Percentiles rank a stretch among this genome's conserved stretches.
These are phyloP conservation scores for Beta corolliflora DNA, from an alignment of 179 eudicot species.

Conservation along the genomic window DNA sequence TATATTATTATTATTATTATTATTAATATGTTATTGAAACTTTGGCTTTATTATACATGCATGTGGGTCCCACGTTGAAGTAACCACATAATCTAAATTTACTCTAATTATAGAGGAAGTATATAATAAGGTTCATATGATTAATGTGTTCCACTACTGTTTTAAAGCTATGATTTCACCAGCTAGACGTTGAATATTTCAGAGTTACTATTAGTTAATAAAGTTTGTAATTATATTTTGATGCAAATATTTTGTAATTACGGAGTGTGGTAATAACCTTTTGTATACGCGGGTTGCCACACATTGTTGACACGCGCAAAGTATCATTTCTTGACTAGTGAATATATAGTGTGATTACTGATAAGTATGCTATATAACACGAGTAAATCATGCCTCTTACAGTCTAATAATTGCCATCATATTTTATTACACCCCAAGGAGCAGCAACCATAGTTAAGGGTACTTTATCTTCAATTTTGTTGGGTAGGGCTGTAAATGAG, in stretches of 20 bases:
- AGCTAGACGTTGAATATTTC: slow-evolving; percentile 21
- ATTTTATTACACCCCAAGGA: background rate
- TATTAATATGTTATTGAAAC: background rate
- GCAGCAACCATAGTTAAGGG: too few relatives aligned
- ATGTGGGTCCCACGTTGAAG: slow-evolving; percentile 10
- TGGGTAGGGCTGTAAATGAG: too few relatives aligned
- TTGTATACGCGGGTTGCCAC: background rate
- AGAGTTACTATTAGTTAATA: background rate
- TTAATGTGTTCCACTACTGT: slow-evolving; percentile 26
- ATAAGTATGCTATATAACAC: background rate
- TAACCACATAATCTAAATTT: background rate
- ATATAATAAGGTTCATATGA: slow-evolving; percentile 28
- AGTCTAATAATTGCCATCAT: background rate
- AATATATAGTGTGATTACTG: background rate
- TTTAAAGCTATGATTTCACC: background rate
- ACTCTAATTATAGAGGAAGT: background rate
- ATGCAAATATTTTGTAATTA: background rate
- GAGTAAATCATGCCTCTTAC: background rate
- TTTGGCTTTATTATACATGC: background rate
- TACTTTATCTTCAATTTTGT: too few relatives aligned
- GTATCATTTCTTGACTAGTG: too few relatives aligned
- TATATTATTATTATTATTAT: background rate
- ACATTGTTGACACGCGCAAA: slow-evolving; percentile 4
- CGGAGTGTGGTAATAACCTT: background rate
- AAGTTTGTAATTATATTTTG: background rate